Percentiles rank a stretch among this genome's conserved stretches.
phyloP scores from a whole-genome alignment of 768 basidiomycete genomes.

The Tulasnella sp. region DNA sequence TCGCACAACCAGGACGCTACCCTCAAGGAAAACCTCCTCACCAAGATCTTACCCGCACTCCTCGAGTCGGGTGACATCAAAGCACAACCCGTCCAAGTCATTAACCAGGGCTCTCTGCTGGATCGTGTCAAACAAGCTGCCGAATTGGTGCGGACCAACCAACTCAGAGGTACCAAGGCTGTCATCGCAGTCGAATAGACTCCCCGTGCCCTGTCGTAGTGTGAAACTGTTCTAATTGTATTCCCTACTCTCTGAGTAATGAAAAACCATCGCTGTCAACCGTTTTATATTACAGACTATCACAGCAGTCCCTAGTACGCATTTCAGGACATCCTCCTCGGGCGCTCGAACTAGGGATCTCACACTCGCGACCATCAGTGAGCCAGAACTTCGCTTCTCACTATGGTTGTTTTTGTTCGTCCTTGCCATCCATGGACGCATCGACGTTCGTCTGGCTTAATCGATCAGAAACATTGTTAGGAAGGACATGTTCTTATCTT shows the following conservation, averaged over 20 bases:
- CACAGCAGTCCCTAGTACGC: too few relatives aligned
- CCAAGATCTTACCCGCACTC: conserved; percentile 2
- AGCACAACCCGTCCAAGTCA: neutral
- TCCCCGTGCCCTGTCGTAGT: neutral
- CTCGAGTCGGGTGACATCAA: conserved; percentile 3
- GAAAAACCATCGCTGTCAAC: neutral
- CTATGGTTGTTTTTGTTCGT: too few relatives aligned
- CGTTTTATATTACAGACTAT: too few relatives aligned
- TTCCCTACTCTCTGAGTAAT: neutral
- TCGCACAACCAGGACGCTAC: neutral
- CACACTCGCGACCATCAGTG: neutral
- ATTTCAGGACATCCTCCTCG: too few relatives aligned
- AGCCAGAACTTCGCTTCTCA: too few relatives aligned
- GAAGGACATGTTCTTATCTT: too few relatives aligned
- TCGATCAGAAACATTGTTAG: too few relatives aligned
- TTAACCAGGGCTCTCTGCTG: neutral
- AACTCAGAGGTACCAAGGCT: conserved; percentile 7
- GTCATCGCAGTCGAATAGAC: neutral
- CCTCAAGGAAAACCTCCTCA: conserved; percentile 14
- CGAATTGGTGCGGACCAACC: neutral
- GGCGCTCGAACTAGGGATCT: neutral
- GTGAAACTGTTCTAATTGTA: neutral
- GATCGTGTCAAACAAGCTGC: conserved; percentile 18
- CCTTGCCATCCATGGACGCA: too few relatives aligned
- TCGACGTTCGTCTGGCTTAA: too few relatives aligned